Percentiles rank a stretch among this genome's conserved stretches.
phyloP scores from a whole-genome alignment of 2,329 filamentous ascomycete genomes.

The Calonectria pseudoreteaudii region DNA sequence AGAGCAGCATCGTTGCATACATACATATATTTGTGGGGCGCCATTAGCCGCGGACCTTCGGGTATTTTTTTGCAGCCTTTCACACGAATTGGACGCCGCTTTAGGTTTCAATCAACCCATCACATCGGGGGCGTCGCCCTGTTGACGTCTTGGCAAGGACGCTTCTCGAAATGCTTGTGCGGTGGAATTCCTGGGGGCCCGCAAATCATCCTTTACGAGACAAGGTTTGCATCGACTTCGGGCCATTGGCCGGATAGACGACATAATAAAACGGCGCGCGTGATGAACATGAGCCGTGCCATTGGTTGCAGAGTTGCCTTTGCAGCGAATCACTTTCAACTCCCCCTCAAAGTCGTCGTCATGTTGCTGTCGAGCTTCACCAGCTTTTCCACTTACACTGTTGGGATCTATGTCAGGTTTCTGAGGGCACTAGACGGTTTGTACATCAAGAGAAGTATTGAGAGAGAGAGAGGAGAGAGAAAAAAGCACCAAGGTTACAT shows the following conservation, averaged over 20 bases:
- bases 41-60: not conserved
- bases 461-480: too few relatives aligned
- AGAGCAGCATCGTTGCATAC: not conserved
- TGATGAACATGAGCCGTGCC: not conserved
- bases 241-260: not conserved
- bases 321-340: not conserved
- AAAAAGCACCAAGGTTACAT: not conserved
- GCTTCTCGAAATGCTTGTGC: not conserved
- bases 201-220: not conserved
- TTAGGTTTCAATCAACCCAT: constrained; percentile 1
- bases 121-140: not conserved
- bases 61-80: not conserved
- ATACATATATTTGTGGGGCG: not conserved
- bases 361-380: not conserved
- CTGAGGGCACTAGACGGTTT: not conserved
- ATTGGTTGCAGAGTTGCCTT: not conserved
- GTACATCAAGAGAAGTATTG: too few relatives aligned
- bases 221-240: not conserved
- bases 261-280: not conserved
- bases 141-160: not conserved
- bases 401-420: not conserved
- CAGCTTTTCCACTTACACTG: not conserved
- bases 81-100: not conserved
- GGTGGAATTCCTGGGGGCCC: not conserved
- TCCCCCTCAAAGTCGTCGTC: not conserved